Conservation (phyloP, 108 stramenopile species). For the Conticribra guillardii region DNA sequence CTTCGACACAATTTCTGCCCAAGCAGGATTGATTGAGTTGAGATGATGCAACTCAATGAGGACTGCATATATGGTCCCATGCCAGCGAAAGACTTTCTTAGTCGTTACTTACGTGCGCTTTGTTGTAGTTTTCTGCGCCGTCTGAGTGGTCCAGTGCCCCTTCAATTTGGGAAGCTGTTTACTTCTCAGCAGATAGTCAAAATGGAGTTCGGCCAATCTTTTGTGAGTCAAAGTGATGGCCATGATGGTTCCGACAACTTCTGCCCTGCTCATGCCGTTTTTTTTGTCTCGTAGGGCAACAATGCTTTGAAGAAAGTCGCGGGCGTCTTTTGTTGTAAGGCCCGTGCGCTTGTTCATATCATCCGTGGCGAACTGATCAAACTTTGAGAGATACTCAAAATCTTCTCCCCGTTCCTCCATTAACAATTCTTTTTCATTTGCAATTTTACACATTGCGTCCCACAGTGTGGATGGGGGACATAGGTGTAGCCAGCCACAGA, state of each 20-base stretch:
- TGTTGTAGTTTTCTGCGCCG: not conserved
- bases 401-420: no score
- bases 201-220: not conserved
- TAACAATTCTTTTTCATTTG: no score
- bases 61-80: not conserved
- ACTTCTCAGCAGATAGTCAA: not conserved
- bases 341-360: no score
- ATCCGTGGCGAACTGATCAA: no score
- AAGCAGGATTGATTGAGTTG: not conserved
- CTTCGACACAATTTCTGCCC: not conserved
- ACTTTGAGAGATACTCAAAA: no score
- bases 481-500: no score
- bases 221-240: not conserved
- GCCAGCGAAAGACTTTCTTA: not conserved
- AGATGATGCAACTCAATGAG: not conserved
- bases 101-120: not conserved
- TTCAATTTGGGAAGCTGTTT: not conserved
- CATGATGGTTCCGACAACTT: not conserved
- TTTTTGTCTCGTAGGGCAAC: no score
- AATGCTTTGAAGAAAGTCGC: no score
- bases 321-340: no score
- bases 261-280: not conserved
- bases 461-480: no score
- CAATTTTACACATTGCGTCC: no score
- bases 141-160: not conserved